These are phyloP conservation scores for Nadsonia commutata DNA, from an alignment of 1,139 yeast genomes.

Conservation along the genomic window DNA sequence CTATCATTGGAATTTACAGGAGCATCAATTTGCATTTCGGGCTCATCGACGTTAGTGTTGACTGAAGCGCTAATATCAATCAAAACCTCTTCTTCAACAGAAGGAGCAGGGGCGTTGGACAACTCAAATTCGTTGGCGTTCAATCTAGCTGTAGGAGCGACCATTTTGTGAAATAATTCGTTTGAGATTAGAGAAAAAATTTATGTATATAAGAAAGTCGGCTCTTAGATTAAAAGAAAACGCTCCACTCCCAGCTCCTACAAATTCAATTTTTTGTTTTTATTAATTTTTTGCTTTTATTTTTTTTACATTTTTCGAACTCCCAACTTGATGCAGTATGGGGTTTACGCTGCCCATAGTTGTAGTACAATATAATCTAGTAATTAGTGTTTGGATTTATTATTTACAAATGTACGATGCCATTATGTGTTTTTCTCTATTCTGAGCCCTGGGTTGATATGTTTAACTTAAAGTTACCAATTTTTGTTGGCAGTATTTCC, in stretches of 20 bases:
- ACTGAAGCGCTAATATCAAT: constrained; percentile 22
- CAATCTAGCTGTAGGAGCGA: constrained; percentile 52
- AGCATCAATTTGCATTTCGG: constrained; percentile 15
- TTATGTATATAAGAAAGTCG: too few species aligned
- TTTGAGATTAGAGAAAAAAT: background rate
- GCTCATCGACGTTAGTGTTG: constrained; percentile 16
- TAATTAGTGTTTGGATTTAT: too few species aligned
- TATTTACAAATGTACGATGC: too few species aligned
- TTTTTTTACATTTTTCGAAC: background rate
- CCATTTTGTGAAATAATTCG: constrained; percentile 28
- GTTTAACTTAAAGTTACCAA: too few species aligned
- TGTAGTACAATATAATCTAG: too few species aligned
- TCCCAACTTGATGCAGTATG: background rate
- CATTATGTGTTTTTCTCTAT: too few species aligned
- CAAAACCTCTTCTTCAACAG: constrained; percentile 41
- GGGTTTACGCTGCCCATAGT: background rate
- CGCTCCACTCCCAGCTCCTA: too few species aligned
- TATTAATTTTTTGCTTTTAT: background rate
- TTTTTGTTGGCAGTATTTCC: constrained; percentile 34
- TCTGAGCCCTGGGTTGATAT: too few species aligned
- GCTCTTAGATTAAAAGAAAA: too few species aligned
- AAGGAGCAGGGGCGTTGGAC: constrained; percentile 7
- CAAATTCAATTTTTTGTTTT: too few species aligned
- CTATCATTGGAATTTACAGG: constrained; percentile 15
- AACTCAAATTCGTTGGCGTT: constrained; percentile 1